Conservation (phyloP, 805 yeast genomes). For the Cyberlindnera meyerae region DNA sequence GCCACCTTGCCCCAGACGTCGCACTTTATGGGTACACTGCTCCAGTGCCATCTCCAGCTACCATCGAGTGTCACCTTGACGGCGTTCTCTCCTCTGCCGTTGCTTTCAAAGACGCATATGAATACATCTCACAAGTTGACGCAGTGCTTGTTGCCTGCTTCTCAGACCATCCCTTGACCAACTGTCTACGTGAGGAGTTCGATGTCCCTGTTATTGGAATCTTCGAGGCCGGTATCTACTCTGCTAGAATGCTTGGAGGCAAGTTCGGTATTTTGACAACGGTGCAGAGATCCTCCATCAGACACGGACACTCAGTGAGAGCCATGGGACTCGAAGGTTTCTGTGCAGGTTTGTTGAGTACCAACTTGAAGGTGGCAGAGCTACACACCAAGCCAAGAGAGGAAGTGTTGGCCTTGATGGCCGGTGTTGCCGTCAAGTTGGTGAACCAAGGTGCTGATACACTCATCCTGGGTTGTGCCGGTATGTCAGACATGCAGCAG, state of each 20-base stretch:
- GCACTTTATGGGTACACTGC: conserved; percentile 30
- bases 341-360: conserved; percentile 32
- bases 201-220: conserved; percentile 31
- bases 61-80: conserved; percentile 32
- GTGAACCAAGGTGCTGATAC: conserved; percentile 29
- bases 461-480: conserved; percentile 30
- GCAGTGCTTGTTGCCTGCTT: conserved; percentile 32
- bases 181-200: conserved; percentile 32
- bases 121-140: conserved; percentile 25
- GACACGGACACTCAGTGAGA: conserved; percentile 29
- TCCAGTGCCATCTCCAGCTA: conserved; percentile 24
- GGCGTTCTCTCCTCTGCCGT: conserved; percentile 31
- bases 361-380: conserved; percentile 30
- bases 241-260: conserved; percentile 30
- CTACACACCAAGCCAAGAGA: conserved; percentile 29
- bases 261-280: conserved; percentile 31
- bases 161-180: conserved; percentile 32
- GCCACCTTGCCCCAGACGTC: conserved; percentile 27
- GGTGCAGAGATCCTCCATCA: conserved; percentile 27
- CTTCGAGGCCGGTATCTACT: conserved; percentile 32
- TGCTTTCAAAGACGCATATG: conserved; percentile 28
- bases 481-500: conserved; percentile 28
- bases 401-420: conserved; percentile 27
- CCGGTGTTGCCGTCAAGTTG: conserved; percentile 21
- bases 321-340: conserved; percentile 27